A percentile compares a stretch with the other conserved stretches of the same genome.
Evolutionary conservation across 1,284 basidiomycete species (phyloP).

Genomic region (Ceratobasidium sp.): DNA sequence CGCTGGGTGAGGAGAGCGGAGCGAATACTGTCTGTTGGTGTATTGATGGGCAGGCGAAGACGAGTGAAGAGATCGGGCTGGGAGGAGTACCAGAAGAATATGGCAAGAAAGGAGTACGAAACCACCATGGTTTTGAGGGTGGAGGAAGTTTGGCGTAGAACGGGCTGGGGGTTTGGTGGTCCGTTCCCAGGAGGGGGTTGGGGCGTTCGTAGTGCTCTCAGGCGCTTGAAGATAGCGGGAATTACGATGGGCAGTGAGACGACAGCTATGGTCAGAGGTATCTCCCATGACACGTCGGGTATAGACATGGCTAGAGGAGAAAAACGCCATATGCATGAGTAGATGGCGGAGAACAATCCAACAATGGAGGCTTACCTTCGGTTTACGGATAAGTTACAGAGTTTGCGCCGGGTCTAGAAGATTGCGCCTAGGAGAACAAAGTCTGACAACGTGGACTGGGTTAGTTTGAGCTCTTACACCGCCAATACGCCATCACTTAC

Average conservation of each 20-base stretch:
- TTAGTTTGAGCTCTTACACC: too few relatives aligned
- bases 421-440: too few relatives aligned
- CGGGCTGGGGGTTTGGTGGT: not conserved
- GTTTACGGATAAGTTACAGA: not conserved
- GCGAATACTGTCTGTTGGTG: constrained; percentile 24
- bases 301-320: not conserved
- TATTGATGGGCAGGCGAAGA: constrained; percentile 26
- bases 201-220: not conserved
- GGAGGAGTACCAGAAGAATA: constrained; percentile 17
- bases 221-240: constrained; percentile 1
- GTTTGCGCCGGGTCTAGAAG: too few relatives aligned
- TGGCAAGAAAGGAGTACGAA: constrained; percentile 24
- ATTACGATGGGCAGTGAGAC: constrained; percentile 1
- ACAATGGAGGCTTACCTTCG: not conserved
- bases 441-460: too few relatives aligned
- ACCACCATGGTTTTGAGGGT: not conserved
- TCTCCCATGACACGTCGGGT: constrained; percentile 2
- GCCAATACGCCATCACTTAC: too few relatives aligned
- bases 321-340: not conserved
- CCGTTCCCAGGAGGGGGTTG: not conserved
- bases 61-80: constrained; percentile 40
- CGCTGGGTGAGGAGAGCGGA: constrained; percentile 38
- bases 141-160: not conserved
- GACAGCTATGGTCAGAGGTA: constrained; percentile 9
- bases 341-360: not conserved